Conservation (phyloP, 345 rosid genomes). For the Erysimum cheiranthoides region DNA sequence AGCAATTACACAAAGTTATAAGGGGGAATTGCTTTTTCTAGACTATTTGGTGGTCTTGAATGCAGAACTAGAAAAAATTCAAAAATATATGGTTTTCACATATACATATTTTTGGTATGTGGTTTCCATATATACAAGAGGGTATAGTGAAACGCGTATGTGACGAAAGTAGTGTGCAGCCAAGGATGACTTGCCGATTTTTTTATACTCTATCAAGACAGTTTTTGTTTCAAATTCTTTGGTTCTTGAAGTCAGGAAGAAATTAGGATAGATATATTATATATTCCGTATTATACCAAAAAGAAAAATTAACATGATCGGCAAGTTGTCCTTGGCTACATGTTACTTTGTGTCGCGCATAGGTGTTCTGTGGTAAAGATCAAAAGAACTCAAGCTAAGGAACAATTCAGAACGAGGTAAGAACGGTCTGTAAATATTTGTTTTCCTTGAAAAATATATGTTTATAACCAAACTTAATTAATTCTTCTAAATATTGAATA, state of each 20-base stretch:
- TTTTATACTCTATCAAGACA: too few species aligned
- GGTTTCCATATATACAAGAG: constrained; percentile 12
- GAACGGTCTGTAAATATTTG: neutral
- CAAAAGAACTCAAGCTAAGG: constrained; percentile 13
- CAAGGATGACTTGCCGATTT: constrained; percentile 85
- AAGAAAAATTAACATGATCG: constrained; percentile 43
- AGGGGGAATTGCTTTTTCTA: too few species aligned
- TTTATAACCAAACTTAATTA: neutral
- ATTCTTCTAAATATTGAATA: neutral
- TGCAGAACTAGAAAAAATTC: too few species aligned
- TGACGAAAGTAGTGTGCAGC: constrained; percentile 64
- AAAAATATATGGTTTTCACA: neutral
- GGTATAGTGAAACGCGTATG: constrained; percentile 46
- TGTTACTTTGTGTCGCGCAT: constrained; percentile 52
- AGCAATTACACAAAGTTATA: too few species aligned
- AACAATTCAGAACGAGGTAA: constrained; percentile 30
- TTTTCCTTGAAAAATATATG: neutral
- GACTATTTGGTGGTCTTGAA: too few species aligned
- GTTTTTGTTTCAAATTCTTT: neutral
- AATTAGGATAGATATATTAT: neutral
- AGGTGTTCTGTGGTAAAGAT: constrained; percentile 22
- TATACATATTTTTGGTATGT: constrained; percentile 16
- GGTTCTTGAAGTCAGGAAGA: constrained; percentile 19
- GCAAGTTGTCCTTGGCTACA: constrained; percentile 80
- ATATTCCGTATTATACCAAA: neutral